phyloP scores from a whole-genome alignment of 345 rosid genomes.

The Eucalyptus pauciflora region DNA sequence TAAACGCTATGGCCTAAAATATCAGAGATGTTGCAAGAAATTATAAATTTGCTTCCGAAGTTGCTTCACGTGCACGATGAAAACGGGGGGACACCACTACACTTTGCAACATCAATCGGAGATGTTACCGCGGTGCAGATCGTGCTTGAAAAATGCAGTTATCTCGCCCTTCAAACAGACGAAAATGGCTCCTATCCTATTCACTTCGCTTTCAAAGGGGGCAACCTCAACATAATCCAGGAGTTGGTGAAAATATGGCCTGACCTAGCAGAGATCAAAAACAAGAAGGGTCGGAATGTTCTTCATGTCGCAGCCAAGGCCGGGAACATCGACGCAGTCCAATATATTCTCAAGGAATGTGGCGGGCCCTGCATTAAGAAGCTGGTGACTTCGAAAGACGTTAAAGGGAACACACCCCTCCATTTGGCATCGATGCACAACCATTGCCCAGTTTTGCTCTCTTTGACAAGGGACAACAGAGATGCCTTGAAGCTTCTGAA shows the following conservation, averaged over 20 bases:
- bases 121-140: fast-evolving
- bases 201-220: background rate
- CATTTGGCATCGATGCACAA: too few relatives aligned
- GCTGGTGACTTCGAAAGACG: background rate
- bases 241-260: background rate
- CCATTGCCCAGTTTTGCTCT: too few relatives aligned
- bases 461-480: too few relatives aligned
- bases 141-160: background rate
- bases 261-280: background rate
- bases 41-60: background rate
- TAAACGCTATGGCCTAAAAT: background rate
- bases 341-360: fast-evolving
- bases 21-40: background rate
- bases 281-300: background rate
- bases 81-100: background rate
- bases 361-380: background rate
- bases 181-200: background rate
- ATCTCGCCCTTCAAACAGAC: background rate
- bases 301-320: background rate
- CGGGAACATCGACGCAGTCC: background rate
- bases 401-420: too few relatives aligned
- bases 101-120: background rate
- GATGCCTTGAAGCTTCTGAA: too few relatives aligned
- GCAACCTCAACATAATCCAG: too few relatives aligned
- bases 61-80: too few relatives aligned